A percentile compares a stretch with the other conserved stretches of the same genome.
Conservation (phyloP, 148 eudicot species). For the Polygonum maritimum region DNA sequence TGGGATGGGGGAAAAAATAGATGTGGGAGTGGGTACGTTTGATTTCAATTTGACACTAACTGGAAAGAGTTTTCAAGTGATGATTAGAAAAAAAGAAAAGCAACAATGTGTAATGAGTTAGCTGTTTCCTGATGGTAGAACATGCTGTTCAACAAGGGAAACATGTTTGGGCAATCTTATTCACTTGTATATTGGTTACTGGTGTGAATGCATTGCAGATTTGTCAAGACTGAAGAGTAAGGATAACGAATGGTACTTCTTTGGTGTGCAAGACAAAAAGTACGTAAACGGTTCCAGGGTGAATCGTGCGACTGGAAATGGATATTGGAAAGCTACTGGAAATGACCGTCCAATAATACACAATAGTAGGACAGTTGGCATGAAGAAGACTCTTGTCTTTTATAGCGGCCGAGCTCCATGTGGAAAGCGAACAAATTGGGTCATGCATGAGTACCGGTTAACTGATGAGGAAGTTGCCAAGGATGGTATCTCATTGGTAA, state of each 20-base stretch:
- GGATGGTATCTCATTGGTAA: conserved; percentile 53
- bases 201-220: conserved; percentile 21
- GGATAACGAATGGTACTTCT: conserved; percentile 78
- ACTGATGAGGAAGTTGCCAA: conserved; percentile 54
- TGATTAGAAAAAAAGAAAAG: neutral
- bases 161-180: neutral
- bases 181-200: neutral
- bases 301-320: conserved; percentile 66
- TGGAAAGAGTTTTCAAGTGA: neutral
- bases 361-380: conserved; percentile 49
- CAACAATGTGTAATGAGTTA: neutral
- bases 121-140: neutral
- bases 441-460: conserved; percentile 76
- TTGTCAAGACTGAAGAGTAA: conserved; percentile 59
- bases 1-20: neutral
- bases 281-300: conserved; percentile 71
- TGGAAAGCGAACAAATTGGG: conserved; percentile 81
- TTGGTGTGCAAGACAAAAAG: conserved; percentile 69
- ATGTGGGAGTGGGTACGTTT: neutral
- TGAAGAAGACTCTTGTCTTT: conserved; percentile 80
- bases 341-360: conserved; percentile 61
- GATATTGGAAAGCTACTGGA: conserved; percentile 88
- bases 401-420: conserved; percentile 79
- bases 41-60: neutral
- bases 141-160: neutral